Base-by-base conservation (phyloP, 108 stramenopile genomes). In the Conticribra weissflogii region DNA sequence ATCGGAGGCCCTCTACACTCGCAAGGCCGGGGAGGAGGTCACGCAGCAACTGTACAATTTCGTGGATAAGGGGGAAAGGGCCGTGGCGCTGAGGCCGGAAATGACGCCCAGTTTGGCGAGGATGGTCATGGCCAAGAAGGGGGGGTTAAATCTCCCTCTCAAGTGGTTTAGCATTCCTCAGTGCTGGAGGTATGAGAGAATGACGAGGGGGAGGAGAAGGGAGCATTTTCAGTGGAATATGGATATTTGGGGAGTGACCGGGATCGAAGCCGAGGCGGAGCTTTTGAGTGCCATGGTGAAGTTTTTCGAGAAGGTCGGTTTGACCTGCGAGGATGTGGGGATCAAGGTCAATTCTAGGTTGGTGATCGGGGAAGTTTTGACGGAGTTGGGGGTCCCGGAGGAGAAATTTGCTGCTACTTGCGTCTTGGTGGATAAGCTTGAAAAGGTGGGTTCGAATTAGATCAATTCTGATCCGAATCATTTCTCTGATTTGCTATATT, bases 161-260 rank as follows among this genome's bases (percentile, higher is more conserved):
- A 99, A 99, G 68, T 99, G 97, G 97, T 98, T 89, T 73, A 91
- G 91, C 14, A 88, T 98, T 50, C 98, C 98, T 19, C 97, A 98
- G 72, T 96, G 96, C 72, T 96, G 96, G 96, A 70, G 98, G 53
- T 98, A 98, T 71, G 98, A 98, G 68, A 89, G 98, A 15, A 98
- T 96, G 95, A 98, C 98, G 14, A 72, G 98, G n/a, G 98, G 98
- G 18, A 86, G 98, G 28, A 73, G 97, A 45, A 81, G 98, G 52
- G 98, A 99, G 73, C 98, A 99, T 72, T 99, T 94, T 78, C 98
- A 99, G 83, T 99, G 97, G 98, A 99, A 98, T 81, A 82, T 97
- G 94, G 96, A 94, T 77, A 81, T 94, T 53, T 94, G 88, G 91
- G 93, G 96, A 2, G 88, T 97, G 1, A 78, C 79, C 12, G 96